phyloP scores from a whole-genome alignment of 345 rosid genomes.

The Barbarea vulgaris region DNA sequence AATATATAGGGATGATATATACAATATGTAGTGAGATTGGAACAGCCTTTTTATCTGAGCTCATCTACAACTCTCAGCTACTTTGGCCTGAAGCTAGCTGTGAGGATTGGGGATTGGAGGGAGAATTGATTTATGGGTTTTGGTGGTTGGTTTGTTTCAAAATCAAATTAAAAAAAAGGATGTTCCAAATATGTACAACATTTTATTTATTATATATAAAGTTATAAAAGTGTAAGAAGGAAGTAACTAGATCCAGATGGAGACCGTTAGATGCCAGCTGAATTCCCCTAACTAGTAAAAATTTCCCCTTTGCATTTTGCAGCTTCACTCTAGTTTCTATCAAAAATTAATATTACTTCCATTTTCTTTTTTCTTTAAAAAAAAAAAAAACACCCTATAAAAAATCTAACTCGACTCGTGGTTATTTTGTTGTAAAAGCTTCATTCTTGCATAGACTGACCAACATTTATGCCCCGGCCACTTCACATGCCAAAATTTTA shows the following conservation, averaged over 20 bases:
- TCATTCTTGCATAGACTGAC: background rate
- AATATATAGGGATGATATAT: slow-evolving; percentile 43
- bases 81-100: slow-evolving; percentile 68
- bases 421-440: background rate
- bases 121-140: slow-evolving; percentile 37
- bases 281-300: slow-evolving; percentile 53
- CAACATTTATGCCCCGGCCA: background rate
- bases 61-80: slow-evolving; percentile 68
- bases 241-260: slow-evolving; percentile 39
- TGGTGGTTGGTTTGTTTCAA: slow-evolving; percentile 29
- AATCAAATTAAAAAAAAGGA: slow-evolving; percentile 1
- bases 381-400: background rate
- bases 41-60: slow-evolving; percentile 76
- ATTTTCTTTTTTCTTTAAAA: background rate
- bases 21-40: slow-evolving; percentile 56
- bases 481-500: background rate
- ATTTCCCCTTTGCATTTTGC: slow-evolving; percentile 47
- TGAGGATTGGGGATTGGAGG: slow-evolving; percentile 41
- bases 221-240: slow-evolving; percentile 26
- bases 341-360: background rate
- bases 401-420: background rate
- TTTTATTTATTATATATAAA: background rate
- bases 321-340: slow-evolving; percentile 46
- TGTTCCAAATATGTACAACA: slow-evolving; percentile 1
- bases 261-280: slow-evolving; percentile 72